Percentiles rank a stretch among this genome's conserved stretches.
Evolutionary conservation across 2,329 filamentous ascomycete species (phyloP).

Genomic region (Fusarium concolor): DNA sequence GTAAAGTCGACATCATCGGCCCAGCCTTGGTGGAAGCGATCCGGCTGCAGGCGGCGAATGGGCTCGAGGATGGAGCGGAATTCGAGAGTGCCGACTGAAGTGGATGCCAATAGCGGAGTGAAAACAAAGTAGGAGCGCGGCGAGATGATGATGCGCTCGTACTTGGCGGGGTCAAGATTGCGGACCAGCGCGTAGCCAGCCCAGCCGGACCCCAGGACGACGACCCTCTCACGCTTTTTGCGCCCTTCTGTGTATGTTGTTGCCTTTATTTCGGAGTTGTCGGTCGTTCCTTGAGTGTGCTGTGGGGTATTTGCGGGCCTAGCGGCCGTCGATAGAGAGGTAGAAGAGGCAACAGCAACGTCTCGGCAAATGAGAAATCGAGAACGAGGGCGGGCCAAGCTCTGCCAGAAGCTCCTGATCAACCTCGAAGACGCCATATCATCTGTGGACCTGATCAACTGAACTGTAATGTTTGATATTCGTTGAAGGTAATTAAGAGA

Average conservation of each 20-base stretch:
- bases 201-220: not conserved
- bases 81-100: not conserved
- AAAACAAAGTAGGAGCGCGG: not conserved
- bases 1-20: not conserved
- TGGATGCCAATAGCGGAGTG: not conserved
- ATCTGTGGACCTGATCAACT: not conserved
- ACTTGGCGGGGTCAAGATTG: not conserved
- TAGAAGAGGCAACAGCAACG: not conserved
- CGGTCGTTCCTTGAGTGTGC: not conserved
- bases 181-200: not conserved
- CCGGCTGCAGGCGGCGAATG: not conserved
- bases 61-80: not conserved
- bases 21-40: not conserved
- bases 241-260: not conserved
- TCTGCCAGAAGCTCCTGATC: not conserved
- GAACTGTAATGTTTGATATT: not conserved
- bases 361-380: too few relatives aligned
- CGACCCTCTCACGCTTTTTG: not conserved
- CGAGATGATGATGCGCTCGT: not conserved
- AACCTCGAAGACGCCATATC: not conserved
- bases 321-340: not conserved
- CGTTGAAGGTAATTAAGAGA: not conserved
- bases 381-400: not conserved
- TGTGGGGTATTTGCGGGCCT: not conserved
- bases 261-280: not conserved